A percentile compares a stretch with the other conserved stretches of the same genome.
Evolutionary conservation across 441 rosid species (phyloP).

Genomic region (Jatropha podagrica): DNA sequence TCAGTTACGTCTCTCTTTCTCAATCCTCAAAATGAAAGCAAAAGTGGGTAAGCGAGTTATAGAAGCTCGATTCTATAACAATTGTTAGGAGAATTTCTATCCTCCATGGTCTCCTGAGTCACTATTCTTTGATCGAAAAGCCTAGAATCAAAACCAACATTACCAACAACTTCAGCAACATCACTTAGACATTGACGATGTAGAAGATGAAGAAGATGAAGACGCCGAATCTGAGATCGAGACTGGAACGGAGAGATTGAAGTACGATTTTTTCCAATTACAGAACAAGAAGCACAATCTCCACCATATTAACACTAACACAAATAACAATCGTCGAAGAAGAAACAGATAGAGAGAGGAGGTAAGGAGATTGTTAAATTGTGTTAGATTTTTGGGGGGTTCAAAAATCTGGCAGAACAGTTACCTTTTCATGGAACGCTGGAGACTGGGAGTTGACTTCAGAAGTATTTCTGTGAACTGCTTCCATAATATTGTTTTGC

Average conservation of each 20-base stretch:
- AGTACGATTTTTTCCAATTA: conserved; percentile 52
- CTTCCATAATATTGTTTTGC: neutral
- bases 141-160: conserved; percentile 33
- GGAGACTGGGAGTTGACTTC: conserved; percentile 1
- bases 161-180: conserved; percentile 27
- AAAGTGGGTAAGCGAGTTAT: too few relatives aligned
- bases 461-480: neutral
- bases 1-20: too few relatives aligned
- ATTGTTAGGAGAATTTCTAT: conserved; percentile 73
- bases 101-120: conserved; percentile 98
- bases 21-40: too few relatives aligned
- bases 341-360: conserved; percentile 79
- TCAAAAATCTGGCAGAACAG: neutral
- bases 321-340: conserved; percentile 32
- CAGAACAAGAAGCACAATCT: conserved; percentile 17
- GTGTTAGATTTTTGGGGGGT: neutral
- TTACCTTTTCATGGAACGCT: neutral
- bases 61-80: too few relatives aligned
- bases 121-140: conserved; percentile 57
- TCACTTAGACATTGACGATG: conserved; percentile 32
- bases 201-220: conserved; percentile 28
- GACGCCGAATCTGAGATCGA: conserved; percentile 47
- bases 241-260: conserved; percentile 63
- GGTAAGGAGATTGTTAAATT: conserved; percentile 27
- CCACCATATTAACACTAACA: conserved; percentile 17